Percentiles rank a stretch among this genome's conserved stretches.
These are phyloP conservation scores for Penicillium brasilianum DNA, from an alignment of 2,329 filamentous ascomycete species.

Conservation along the genomic window DNA sequence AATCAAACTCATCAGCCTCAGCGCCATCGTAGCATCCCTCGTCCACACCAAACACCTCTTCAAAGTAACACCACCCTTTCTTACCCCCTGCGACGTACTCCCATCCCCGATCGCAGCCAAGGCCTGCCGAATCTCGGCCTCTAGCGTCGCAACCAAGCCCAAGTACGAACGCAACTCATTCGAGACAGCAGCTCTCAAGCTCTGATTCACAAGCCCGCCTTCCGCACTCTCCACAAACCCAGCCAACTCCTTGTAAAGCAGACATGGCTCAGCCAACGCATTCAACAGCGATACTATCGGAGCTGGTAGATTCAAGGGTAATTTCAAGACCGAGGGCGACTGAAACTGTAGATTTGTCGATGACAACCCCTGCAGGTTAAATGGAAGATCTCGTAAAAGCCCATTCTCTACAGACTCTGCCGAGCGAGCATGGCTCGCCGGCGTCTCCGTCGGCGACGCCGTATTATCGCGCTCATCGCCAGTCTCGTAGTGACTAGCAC, in stretches of 20 bases:
- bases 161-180: constrained; percentile 88
- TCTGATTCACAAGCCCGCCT: constrained; percentile 87
- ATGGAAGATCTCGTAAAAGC: constrained; percentile 81
- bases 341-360: constrained; percentile 82
- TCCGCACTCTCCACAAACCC: constrained; percentile 81
- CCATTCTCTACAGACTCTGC: constrained; percentile 68
- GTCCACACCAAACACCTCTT: constrained; percentile 98
- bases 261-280: constrained; percentile 85
- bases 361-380: constrained; percentile 89
- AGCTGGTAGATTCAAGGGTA: constrained; percentile 79
- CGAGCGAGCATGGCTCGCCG: constrained; percentile 46
- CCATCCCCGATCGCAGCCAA: constrained; percentile 67
- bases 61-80: constrained; percentile 87
- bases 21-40: constrained; percentile 91
- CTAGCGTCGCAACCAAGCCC: constrained; percentile 85
- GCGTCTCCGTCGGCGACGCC: constrained; percentile 27
- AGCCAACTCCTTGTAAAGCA: constrained; percentile 83
- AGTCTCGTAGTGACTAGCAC: constrained; percentile 27
- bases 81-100: constrained; percentile 71
- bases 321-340: constrained; percentile 69
- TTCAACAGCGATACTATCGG: constrained; percentile 87
- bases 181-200: constrained; percentile 82
- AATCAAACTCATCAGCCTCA: constrained; percentile 91
- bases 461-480: constrained; percentile 27
- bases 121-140: constrained; percentile 87